These are phyloP conservation scores for Torulaspora pretoriensis DNA, from an alignment of 1,139 yeast genomes.

Conservation along the genomic window DNA sequence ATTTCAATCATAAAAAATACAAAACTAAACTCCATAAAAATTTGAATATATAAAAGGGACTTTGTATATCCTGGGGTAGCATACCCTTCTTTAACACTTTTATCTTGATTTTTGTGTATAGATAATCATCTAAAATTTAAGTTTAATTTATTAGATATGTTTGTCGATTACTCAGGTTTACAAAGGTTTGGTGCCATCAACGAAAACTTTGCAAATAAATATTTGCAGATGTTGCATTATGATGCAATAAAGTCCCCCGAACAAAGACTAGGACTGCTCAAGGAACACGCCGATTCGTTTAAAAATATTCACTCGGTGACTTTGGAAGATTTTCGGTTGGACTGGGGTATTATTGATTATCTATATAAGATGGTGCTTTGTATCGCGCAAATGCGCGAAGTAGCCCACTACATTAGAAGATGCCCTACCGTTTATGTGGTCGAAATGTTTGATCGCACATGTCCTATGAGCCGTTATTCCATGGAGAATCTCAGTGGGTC, in stretches of 20 bases:
- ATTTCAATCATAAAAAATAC: background rate
- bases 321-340: slow-evolving; percentile 12
- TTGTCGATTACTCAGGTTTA: slow-evolving; percentile 25
- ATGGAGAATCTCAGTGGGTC: slow-evolving; percentile 5
- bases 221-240: slow-evolving; percentile 18
- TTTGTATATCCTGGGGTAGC: background rate
- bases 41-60: background rate
- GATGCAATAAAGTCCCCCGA: slow-evolving; percentile 15
- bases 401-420: slow-evolving; percentile 12
- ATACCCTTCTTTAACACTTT: background rate
- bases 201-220: slow-evolving; percentile 19
- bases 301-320: slow-evolving; percentile 11
- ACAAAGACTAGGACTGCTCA: slow-evolving; percentile 13
- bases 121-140: background rate
- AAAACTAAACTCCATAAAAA: background rate
- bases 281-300: slow-evolving; percentile 4
- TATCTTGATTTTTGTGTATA: background rate
- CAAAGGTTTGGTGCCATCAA: slow-evolving; percentile 20
- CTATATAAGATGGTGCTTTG: slow-evolving; percentile 16
- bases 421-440: slow-evolving; percentile 22
- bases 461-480: slow-evolving; percentile 9
- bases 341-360: slow-evolving; percentile 11
- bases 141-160: slow-evolving; percentile 12
- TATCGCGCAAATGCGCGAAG: slow-evolving; percentile 20
- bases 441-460: slow-evolving; percentile 17